Evolutionary conservation across 1,284 basidiomycete genomes (phyloP), one percentile per base, ranked within the genome.

Genomic region (Puccinia novopanici): DNA sequence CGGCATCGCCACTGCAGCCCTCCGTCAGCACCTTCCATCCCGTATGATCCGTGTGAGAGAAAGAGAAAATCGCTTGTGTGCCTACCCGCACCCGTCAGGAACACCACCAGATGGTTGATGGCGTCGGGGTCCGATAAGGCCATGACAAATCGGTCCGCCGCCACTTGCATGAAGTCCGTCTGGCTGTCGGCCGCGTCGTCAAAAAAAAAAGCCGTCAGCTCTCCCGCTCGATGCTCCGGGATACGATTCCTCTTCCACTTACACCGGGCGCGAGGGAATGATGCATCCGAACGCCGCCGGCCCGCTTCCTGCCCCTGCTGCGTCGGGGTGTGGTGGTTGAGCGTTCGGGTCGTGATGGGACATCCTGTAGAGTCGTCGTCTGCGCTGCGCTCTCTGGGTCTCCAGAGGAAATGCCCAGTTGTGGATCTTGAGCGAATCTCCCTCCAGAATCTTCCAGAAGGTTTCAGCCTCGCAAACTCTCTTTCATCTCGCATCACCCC

Each of bases 101-200:
- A 96, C 1, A 96, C 92, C 65, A 92, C 93, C 65, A 96, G 87
- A 85, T 97, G 94, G 84, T 96, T 95, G 83, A 96, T 92, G 24
- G 90, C 89, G 81, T 90, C 90, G 0, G 93, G 93, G 37, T 89
- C 88, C 0, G 91, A 89, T 8, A 97, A 88, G 84, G 92, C 90
- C 84, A 95, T 95, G 30, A 91, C 88, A 50, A 93, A 93, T 9
- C 67, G 65, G 45, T 79, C 57, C 10, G 77, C 68, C 12, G 77
- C 68, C 10, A 79, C 40, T 24, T 68, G 50, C 10, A 42, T 72
- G 22, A 52, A 48, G 19, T 72, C 45, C 24, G 77, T 72, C 22
- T 68, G 50, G 37, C 75, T 78, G 22, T 5, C 61, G 5, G 34
- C 19, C 15, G 24, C 3, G n/a, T n/a, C n/a, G n/a, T n/a, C n/a